Evolutionary conservation across 129 eudicot species (phyloP).

Genomic region (Flaveria bidentis): DNA sequence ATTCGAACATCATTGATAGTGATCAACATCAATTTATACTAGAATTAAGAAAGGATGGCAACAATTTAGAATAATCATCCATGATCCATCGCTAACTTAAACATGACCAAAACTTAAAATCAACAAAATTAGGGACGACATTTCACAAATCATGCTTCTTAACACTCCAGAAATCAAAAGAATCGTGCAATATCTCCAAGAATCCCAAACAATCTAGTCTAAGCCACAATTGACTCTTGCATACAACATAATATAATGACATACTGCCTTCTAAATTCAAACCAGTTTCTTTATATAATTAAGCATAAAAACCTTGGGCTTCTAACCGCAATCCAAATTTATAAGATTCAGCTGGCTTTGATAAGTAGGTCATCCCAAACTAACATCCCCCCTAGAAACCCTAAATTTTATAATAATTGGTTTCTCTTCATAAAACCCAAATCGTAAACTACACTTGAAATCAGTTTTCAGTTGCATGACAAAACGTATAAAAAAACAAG

Average conservation of each 20-base stretch:
- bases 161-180: neutral
- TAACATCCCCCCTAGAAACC: conserved; percentile 3
- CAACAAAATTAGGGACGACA: neutral
- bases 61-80: neutral
- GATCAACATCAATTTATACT: neutral
- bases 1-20: neutral
- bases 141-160: neutral
- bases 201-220: neutral
- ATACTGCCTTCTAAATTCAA: neutral
- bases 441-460: too few relatives aligned
- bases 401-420: conserved; percentile 2
- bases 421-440: too few relatives aligned
- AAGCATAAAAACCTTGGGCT: neutral
- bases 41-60: neutral
- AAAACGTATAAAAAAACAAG: neutral
- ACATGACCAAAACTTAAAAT: neutral
- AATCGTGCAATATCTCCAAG: neutral
- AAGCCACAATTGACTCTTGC: neutral
- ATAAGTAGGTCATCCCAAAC: too few relatives aligned
- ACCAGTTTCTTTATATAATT: neutral
- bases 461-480: too few relatives aligned
- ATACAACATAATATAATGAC: neutral
- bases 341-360: too few relatives aligned
- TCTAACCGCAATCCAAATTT: neutral
- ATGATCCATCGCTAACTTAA: neutral